phyloP scores from a whole-genome alignment of 768 basidiomycete species.

The Leucocoprinus sp. region DNA sequence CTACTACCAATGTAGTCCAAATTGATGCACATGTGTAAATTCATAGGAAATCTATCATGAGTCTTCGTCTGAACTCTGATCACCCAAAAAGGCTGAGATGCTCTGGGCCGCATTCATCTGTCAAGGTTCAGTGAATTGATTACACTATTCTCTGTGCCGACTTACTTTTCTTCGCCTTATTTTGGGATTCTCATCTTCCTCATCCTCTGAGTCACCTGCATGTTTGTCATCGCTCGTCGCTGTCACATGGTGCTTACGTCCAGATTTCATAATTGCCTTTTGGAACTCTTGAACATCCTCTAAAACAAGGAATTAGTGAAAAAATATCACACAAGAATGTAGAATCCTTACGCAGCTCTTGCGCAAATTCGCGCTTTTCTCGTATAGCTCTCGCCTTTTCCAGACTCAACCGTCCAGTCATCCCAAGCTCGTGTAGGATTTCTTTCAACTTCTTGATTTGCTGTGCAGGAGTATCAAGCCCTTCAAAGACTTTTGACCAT shows the following conservation, averaged over 20 bases:
- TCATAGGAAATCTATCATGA: too few species aligned
- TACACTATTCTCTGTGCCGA: background rate
- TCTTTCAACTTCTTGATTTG: slow-evolving; percentile 60
- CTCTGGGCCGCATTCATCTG: slow-evolving; percentile 44
- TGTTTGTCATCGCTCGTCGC: background rate
- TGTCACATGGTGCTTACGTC: slow-evolving; percentile 13
- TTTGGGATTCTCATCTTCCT: slow-evolving; percentile 22
- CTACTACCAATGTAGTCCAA: slow-evolving; percentile 25
- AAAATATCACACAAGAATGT: background rate
- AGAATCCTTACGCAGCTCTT: slow-evolving; percentile 46
- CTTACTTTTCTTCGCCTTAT: slow-evolving; percentile 37
- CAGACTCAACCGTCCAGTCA: slow-evolving; percentile 68
- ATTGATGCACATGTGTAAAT: background rate
- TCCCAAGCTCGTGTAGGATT: slow-evolving; percentile 66
- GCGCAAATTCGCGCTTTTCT: slow-evolving; percentile 62
- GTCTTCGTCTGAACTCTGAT: slow-evolving; percentile 64
- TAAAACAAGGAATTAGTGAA: slow-evolving; percentile 20
- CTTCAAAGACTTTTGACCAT: slow-evolving; percentile 70
- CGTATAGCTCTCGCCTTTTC: slow-evolving; percentile 77
- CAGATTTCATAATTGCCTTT: slow-evolving; percentile 33
- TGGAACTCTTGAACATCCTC: slow-evolving; percentile 75
- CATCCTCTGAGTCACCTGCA: slow-evolving; percentile 20
- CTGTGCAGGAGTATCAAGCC: slow-evolving; percentile 42
- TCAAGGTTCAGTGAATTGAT: background rate
- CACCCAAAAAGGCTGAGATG: slow-evolving; percentile 64